A percentile compares a stretch with the other conserved stretches of the same genome.
Conservation (phyloP, 306 rosid genomes). For the Prosopis cineraria region DNA sequence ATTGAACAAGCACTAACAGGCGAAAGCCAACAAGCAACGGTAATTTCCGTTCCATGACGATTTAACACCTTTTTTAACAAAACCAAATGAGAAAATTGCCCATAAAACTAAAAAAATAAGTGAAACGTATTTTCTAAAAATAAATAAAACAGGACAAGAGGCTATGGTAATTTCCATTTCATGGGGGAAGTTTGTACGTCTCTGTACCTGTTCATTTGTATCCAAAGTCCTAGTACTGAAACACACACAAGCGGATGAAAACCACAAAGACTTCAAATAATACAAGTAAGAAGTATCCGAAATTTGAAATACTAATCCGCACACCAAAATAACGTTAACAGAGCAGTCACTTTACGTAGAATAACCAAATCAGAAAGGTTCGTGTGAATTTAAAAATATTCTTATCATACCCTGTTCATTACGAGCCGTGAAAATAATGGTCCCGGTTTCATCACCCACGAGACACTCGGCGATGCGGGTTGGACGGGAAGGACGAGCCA, state of each 20-base stretch:
- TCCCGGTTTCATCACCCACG: conserved; percentile 81
- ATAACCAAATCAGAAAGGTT: neutral
- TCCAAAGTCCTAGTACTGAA: neutral
- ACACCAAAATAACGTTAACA: neutral
- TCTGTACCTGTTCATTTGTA: neutral
- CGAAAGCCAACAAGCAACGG: too few species aligned
- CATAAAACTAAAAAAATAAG: too few species aligned
- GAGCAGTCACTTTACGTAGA: neutral
- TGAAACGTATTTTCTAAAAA: too few species aligned
- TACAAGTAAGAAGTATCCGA: neutral
- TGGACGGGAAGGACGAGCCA: conserved; percentile 57
- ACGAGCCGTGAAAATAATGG: conserved; percentile 81
- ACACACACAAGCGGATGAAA: neutral
- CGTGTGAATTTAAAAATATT: neutral
- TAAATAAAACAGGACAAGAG: neutral
- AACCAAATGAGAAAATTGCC: neutral
- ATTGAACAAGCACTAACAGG: too few species aligned
- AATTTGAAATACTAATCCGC: neutral
- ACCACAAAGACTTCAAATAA: neutral
- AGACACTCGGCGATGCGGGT: conserved; percentile 66
- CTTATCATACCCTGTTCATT: conserved; percentile 68
- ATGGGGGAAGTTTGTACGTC: neutral
- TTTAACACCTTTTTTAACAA: too few species aligned
- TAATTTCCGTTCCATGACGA: too few species aligned
- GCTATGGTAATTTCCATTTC: neutral